Evolutionary conservation across 768 basidiomycete genomes (phyloP).

Genomic region (Termitomyces bulborhizus): DNA sequence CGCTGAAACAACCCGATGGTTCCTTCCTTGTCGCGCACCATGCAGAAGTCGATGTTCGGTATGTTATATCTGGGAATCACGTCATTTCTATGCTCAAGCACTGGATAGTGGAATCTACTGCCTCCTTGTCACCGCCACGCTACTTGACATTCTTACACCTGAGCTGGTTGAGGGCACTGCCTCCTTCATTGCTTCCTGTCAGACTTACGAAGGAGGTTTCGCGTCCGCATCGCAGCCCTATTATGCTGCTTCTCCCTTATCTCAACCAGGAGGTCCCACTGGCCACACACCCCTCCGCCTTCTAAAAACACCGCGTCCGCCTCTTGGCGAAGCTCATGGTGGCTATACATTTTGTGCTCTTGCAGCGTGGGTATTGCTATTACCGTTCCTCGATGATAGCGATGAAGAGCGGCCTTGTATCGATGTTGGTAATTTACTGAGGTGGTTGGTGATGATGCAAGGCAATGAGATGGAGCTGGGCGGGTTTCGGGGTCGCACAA

Average conservation of each 20-base stretch:
- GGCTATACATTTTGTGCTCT: constrained; percentile 95
- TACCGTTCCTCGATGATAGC: constrained; percentile 38
- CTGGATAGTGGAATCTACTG: constrained; percentile 83
- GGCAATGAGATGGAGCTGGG: constrained; percentile 78
- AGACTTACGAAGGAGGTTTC: constrained; percentile 98
- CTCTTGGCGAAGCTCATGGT: constrained; percentile 94
- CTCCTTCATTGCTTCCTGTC: constrained; percentile 81
- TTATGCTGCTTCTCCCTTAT: constrained; percentile 31
- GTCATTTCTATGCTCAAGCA: neutral
- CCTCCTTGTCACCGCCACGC: constrained; percentile 72
- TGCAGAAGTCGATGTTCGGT: constrained; percentile 94
- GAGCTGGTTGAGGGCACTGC: constrained; percentile 75
- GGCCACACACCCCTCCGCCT: neutral
- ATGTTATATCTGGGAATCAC: constrained; percentile 13
- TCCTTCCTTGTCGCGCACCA: constrained; percentile 85
- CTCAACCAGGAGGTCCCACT: neutral
- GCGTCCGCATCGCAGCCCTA: constrained; percentile 73
- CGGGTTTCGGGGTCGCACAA: constrained; percentile 90
- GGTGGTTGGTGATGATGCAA: constrained; percentile 88
- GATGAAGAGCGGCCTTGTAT: constrained; percentile 33
- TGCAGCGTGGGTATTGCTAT: constrained; percentile 76
- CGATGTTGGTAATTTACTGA: constrained; percentile 51
- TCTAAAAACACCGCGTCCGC: constrained; percentile 44
- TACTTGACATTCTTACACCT: constrained; percentile 85
- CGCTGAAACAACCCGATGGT: constrained; percentile 87